Evolutionary conservation across 2,329 filamentous ascomycete genomes (phyloP).

Genomic region (Gnomoniopsis smithogilvyi): DNA sequence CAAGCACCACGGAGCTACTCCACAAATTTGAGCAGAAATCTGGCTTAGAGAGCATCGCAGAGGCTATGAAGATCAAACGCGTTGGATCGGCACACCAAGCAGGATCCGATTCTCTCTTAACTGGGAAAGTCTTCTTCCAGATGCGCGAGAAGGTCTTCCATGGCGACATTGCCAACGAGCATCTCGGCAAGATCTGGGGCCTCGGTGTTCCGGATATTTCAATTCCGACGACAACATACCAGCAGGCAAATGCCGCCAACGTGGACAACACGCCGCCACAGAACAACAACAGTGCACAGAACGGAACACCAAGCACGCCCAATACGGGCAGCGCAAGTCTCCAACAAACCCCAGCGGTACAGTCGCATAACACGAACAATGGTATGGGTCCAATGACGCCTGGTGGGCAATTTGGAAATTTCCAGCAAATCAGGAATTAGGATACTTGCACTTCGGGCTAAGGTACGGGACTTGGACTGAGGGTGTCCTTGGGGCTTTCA

Average conservation of each 20-base stretch:
- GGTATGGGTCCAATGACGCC: conserved; percentile 74
- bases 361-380: conserved; percentile 54
- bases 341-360: conserved; percentile 45
- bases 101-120: conserved; percentile 89
- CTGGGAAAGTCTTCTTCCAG: conserved; percentile 92
- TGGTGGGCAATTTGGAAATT: conserved; percentile 73
- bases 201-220: conserved; percentile 70
- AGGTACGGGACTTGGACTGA: too few species aligned
- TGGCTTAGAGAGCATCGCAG: conserved; percentile 88
- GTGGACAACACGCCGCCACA: conserved; percentile 39
- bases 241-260: conserved; percentile 22
- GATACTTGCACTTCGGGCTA: too few species aligned
- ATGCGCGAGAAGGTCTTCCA: conserved; percentile 87
- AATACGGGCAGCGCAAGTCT: conserved; percentile 57
- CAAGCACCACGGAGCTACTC: conserved; percentile 68
- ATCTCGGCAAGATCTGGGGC: conserved; percentile 90
- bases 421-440: conserved; percentile 30
- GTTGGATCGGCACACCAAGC: conserved; percentile 87
- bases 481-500: too few species aligned
- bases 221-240: conserved; percentile 6
- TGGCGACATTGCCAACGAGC: conserved; percentile 75
- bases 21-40: conserved; percentile 87
- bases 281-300: conserved; percentile 34
- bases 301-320: conserved; percentile 55
- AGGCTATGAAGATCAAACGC: conserved; percentile 86